Evolutionary conservation across 1,284 basidiomycete species (phyloP).

Genomic region (Albatrellus sp.): DNA sequence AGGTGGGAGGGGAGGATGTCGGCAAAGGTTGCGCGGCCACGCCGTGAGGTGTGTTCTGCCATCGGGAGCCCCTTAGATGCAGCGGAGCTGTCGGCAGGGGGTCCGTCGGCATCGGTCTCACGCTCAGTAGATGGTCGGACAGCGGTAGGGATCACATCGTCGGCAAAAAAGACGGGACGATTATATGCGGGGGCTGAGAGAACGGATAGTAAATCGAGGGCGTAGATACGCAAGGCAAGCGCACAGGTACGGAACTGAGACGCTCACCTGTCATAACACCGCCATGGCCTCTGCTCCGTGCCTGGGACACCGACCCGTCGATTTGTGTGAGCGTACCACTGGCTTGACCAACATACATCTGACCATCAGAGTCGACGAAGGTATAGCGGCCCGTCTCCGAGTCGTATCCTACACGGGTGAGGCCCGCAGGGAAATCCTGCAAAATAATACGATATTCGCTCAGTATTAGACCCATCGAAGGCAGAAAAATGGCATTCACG

Average conservation of each 20-base stretch:
- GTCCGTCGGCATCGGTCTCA: neutral
- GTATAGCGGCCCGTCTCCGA: slow-evolving; percentile 36
- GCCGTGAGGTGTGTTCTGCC: neutral
- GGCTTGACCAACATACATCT: slow-evolving; percentile 28
- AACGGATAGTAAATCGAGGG: neutral
- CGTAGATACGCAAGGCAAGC: neutral
- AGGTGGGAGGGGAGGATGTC: slow-evolving; percentile 12
- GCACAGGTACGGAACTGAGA: no score
- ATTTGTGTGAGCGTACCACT: no score
- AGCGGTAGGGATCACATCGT: neutral
- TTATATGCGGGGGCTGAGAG: slow-evolving; percentile 7
- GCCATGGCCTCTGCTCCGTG: slow-evolving; percentile 35
- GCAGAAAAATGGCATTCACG: neutral
- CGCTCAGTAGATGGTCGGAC: neutral
- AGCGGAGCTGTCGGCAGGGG: neutral
- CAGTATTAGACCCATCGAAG: neutral
- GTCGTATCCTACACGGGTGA: slow-evolving; percentile 39
- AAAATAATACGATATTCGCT: no score
- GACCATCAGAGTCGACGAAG: slow-evolving; percentile 33
- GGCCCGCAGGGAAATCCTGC: slow-evolving; percentile 36
- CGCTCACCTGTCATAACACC: slow-evolving; percentile 5
- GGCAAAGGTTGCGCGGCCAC: slow-evolving; percentile 9
- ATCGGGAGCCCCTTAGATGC: neutral
- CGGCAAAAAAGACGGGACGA: slow-evolving; percentile 7
- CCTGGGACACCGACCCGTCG: slow-evolving; percentile 32